Base-by-base conservation (phyloP, 2,329 filamentous ascomycete species). In the Tolypocladium pustulatum region DNA sequence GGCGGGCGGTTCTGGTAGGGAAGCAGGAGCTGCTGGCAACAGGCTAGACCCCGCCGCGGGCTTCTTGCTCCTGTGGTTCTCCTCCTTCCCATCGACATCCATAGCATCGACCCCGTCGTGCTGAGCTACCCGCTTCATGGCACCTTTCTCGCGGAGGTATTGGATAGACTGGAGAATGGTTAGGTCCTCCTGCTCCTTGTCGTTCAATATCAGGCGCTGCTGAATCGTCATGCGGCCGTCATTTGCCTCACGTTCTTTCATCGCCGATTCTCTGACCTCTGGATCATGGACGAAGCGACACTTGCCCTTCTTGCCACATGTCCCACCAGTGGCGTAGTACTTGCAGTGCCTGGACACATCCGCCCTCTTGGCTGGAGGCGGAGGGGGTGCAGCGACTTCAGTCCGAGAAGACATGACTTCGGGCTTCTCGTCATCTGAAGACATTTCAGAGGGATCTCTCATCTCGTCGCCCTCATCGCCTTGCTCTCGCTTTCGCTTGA, bases 231-330 rank as follows among this genome's bases (percentile, higher is more conserved):
- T 80, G 56, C 82, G 81, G 54, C 85, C 85, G 61, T 85, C 83
- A 65, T 87, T 87, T 65, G 79, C 77, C 65, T 85, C 83, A 60
- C 84, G 81, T 68, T 87, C 84, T 66, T 79, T 81, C 55, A 87
- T 76, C 59, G 84, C 84, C 63, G 82, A 82, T 66, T 85, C 82
- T 64, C 85, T 79, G 59, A 85, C 81, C 62, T 81, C 80, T 22
- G 80, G 78, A 68, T 88, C 85, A 70, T 88, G 85, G 63, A 86
- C 83, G 73, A 88, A 88, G 73, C 85, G 85, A 76, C 85, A 88
- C 83, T 87, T 87, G 83, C 83, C 83, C 80, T 86, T 86, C 79
- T 88, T 88, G 57, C 84, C 85, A 72, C 85, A 88, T 59, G 78
- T 85, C 61, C 85, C 85, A 64, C 85, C 85, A 57, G 84, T 87